These are phyloP conservation scores for Vinca minor DNA, from an alignment of 257 asterid species.

Conservation along the genomic window DNA sequence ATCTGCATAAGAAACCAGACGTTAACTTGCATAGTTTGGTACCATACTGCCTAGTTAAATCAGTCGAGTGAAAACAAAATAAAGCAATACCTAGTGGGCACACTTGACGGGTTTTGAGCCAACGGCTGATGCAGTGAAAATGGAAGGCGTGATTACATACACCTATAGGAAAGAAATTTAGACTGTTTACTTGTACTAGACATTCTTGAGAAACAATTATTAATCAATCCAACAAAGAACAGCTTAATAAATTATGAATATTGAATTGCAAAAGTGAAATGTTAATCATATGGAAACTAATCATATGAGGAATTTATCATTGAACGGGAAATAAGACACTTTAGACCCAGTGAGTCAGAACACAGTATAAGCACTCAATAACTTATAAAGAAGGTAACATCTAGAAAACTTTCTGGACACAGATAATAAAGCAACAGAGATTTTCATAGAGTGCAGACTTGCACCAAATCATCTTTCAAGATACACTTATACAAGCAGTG, in stretches of 20 bases:
- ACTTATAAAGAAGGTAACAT: background rate
- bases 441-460: too few relatives aligned
- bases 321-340: background rate
- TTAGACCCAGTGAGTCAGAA: background rate
- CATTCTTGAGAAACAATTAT: background rate
- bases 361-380: background rate
- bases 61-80: background rate
- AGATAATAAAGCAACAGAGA: background rate
- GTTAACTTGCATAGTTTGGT: background rate
- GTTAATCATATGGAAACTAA: background rate
- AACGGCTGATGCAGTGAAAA: constrained; percentile 96
- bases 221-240: background rate
- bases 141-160: constrained; percentile 98
- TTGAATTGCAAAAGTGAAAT: background rate
- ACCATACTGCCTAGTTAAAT: background rate
- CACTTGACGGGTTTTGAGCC: constrained; percentile 99
- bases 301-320: background rate
- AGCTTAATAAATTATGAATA: background rate
- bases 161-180: constrained; percentile 33
- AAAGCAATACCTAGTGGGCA: constrained; percentile 68
- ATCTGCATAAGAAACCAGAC: constrained; percentile 28
- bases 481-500: too few relatives aligned
- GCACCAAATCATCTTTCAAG: too few relatives aligned
- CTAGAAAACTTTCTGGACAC: background rate
- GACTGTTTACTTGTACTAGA: background rate